Conservation (phyloP, 2,329 filamentous ascomycete species). For the Cadophora sp. region DNA sequence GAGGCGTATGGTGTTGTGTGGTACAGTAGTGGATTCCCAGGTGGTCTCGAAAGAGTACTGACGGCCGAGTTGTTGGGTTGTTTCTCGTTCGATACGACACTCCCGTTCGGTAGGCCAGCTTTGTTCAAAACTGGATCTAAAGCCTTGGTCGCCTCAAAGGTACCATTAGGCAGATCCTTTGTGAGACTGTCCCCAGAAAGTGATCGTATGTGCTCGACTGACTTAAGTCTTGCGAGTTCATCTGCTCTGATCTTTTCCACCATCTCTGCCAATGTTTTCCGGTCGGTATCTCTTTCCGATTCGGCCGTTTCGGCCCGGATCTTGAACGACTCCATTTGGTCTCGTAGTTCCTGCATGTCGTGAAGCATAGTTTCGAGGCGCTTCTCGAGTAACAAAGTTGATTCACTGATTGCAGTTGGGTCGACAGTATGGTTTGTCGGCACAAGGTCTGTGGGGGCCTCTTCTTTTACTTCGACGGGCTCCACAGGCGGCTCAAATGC, state of each 20-base stretch:
- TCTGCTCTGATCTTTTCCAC: conserved; percentile 79
- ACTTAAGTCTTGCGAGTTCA: conserved; percentile 51
- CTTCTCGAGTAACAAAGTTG: conserved; percentile 57
- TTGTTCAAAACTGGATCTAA: conserved; percentile 30
- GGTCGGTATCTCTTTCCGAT: conserved; percentile 72
- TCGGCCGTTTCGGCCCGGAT: conserved; percentile 82
- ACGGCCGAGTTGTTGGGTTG: conserved; percentile 37
- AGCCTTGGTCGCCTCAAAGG: conserved; percentile 17
- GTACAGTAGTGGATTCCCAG: conserved; percentile 52
- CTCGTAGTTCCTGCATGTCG: conserved; percentile 40
- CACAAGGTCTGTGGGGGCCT: conserved; percentile 20
- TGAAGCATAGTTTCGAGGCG: conserved; percentile 39
- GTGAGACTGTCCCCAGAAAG: conserved; percentile 9
- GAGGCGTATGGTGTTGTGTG: conserved; percentile 77
- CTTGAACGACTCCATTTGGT: conserved; percentile 68
- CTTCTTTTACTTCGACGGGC: conserved; percentile 40
- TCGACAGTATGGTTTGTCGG: conserved; percentile 57
- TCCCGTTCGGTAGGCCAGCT: conserved; percentile 32
- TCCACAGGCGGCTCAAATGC: conserved; percentile 51
- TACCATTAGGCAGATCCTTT: conserved; percentile 24
- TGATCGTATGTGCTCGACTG: conserved; percentile 34
- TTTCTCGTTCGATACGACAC: conserved; percentile 24
- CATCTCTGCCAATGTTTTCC: conserved; percentile 85
- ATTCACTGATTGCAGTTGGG: conserved; percentile 80
- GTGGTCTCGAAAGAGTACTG: conserved; percentile 47